Percentiles rank a stretch among this genome's conserved stretches.
These are phyloP conservation scores for Gyromitra esculenta DNA, from an alignment of 2,329 filamentous ascomycete species.

Conservation along the genomic window DNA sequence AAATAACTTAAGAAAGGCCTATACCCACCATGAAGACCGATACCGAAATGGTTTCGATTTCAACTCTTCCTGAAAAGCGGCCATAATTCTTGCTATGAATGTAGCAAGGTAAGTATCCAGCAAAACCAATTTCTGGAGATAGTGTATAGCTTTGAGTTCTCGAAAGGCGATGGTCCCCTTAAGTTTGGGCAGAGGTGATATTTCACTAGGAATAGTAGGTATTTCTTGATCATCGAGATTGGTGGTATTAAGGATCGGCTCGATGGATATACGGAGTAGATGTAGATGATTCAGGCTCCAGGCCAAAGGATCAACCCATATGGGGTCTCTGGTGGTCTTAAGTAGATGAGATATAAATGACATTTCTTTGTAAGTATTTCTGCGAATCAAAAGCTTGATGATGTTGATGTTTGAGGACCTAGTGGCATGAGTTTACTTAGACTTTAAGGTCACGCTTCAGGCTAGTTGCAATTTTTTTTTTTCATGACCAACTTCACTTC, in stretches of 20 bases:
- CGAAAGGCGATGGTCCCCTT: background rate
- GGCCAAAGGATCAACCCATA: conserved; percentile 14
- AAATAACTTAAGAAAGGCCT: background rate
- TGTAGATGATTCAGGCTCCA: conserved; percentile 9
- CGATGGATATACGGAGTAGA: conserved; percentile 4
- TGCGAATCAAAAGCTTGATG: too few species aligned
- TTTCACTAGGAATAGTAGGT: background rate
- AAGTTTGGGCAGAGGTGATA: background rate
- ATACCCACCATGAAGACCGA: conserved; percentile 1
- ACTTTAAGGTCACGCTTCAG: too few species aligned
- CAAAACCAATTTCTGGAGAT: background rate
- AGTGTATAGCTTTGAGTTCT: background rate
- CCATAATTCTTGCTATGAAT: background rate
- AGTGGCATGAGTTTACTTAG: too few species aligned
- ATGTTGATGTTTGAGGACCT: background rate
- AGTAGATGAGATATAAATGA: conserved; percentile 6
- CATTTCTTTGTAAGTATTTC: background rate
- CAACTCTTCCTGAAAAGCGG: conserved; percentile 5
- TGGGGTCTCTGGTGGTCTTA: background rate
- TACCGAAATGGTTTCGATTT: conserved; percentile 21
- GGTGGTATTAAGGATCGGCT: background rate
- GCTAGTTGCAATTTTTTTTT: too few species aligned
- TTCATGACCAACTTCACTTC: too few species aligned
- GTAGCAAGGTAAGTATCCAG: conserved; percentile 17
- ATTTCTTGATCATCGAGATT: background rate